Percentiles rank a stretch among this genome's conserved stretches.
Conservation (phyloP, 1,139 yeast genomes). For the Schizosaccharomyces versatilis region DNA sequence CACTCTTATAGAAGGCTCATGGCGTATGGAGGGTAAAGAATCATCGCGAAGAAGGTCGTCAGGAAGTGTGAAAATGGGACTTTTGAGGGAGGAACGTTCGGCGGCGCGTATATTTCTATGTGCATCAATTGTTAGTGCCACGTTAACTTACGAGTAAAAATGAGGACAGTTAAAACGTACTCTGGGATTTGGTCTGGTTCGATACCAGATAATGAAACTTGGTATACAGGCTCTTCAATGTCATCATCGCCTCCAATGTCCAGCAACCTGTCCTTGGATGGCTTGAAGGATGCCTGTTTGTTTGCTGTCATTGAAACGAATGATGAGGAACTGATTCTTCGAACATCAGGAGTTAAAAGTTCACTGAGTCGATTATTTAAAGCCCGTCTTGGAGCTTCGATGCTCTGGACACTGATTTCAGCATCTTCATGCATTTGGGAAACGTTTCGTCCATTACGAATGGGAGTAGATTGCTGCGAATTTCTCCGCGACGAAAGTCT, state of each 20-base stretch:
- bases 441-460: not conserved
- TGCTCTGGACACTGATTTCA: not conserved
- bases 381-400: not conserved
- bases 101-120: no score
- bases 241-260: not conserved
- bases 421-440: not conserved
- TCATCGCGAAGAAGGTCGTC: not conserved
- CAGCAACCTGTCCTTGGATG: not conserved
- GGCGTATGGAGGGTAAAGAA: not conserved
- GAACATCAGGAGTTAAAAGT: not conserved
- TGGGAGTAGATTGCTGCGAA: no score
- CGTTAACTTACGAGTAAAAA: no score
- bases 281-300: not conserved
- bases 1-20: no score
- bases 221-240: not conserved
- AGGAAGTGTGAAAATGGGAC: not conserved
- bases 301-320: not conserved
- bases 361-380: not conserved
- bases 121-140: no score
- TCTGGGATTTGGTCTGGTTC: not conserved
- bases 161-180: no score
- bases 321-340: not conserved
- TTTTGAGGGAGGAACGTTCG: not conserved
- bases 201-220: not conserved
- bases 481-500: no score